phyloP scores from a whole-genome alignment of 345 rosid genomes.

The Balakata baccata region DNA sequence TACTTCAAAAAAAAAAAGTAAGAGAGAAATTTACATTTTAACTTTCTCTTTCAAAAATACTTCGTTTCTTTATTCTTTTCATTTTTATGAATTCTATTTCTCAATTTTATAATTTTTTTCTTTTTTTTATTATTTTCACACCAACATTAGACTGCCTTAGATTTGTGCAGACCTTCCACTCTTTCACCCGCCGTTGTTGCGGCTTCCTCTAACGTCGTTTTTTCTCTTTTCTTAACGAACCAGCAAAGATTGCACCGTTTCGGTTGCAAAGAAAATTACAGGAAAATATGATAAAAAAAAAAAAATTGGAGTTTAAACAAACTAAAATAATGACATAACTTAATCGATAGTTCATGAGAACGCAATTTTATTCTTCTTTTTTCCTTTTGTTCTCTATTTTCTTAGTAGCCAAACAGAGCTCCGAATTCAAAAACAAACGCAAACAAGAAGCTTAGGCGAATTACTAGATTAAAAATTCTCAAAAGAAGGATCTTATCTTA shows the following conservation, averaged over 20 bases:
- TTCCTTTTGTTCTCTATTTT: not conserved
- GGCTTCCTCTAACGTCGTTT: too few species aligned
- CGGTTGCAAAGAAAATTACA: constrained; percentile 27
- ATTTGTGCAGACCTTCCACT: too few species aligned
- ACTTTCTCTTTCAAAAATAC: too few species aligned
- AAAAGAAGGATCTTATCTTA: too few species aligned
- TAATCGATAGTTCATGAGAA: not conserved
- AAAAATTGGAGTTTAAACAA: not conserved
- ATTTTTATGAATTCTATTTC: too few species aligned
- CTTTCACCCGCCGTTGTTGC: too few species aligned
- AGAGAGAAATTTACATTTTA: too few species aligned
- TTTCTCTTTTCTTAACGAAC: not conserved
- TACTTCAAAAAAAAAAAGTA: too few species aligned
- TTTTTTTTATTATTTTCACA: too few species aligned
- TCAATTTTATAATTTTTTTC: too few species aligned
- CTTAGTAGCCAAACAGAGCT: constrained; percentile 30
- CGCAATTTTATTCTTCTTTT: not conserved
- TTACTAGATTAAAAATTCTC: constrained; percentile 26
- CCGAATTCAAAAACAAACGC: not conserved
- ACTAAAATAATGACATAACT: not conserved
- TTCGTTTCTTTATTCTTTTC: too few species aligned
- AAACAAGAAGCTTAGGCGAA: not conserved
- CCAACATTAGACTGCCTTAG: too few species aligned
- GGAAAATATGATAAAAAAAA: not conserved
- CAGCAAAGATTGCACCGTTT: not conserved